These are phyloP conservation scores for Aspergillus hiratsukae DNA, from an alignment of 2,329 filamentous ascomycete genomes.

Conservation along the genomic window DNA sequence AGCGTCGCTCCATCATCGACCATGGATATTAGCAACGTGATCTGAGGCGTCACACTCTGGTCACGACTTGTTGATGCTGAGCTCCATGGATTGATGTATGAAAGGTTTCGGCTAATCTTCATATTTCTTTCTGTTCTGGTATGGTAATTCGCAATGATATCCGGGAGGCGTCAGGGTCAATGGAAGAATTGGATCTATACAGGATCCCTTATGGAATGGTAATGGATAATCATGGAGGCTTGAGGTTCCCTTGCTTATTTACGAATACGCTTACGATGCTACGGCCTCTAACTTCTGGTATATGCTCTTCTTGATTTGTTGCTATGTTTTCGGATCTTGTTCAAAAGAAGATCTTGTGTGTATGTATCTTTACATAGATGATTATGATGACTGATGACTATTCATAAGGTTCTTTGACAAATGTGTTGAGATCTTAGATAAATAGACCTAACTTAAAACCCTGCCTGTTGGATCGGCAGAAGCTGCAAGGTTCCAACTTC, in stretches of 20 bases:
- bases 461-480: background rate
- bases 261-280: background rate
- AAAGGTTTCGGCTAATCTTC: background rate
- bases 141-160: background rate
- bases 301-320: conserved; percentile 8
- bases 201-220: background rate
- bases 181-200: background rate
- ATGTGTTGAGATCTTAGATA: background rate
- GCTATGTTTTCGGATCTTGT: background rate
- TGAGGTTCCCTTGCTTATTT: background rate
- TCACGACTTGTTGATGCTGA: conserved; percentile 13
- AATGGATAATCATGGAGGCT: background rate
- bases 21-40: conserved; percentile 42
- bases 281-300: background rate
- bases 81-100: background rate
- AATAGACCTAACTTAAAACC: too few relatives aligned
- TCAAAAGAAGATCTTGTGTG: conserved; percentile 9
- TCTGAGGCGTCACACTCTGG: conserved; percentile 41
- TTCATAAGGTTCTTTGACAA: conserved; percentile 15
- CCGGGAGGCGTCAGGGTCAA: background rate
- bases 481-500: background rate
- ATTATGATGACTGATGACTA: conserved; percentile 27
- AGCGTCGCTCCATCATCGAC: conserved; percentile 41
- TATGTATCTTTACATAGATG: conserved; percentile 18
- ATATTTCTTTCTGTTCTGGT: conserved; percentile 4